These are phyloP conservation scores for Solanum verrucosum DNA, from an alignment of 257 asterid species.

Conservation along the genomic window DNA sequence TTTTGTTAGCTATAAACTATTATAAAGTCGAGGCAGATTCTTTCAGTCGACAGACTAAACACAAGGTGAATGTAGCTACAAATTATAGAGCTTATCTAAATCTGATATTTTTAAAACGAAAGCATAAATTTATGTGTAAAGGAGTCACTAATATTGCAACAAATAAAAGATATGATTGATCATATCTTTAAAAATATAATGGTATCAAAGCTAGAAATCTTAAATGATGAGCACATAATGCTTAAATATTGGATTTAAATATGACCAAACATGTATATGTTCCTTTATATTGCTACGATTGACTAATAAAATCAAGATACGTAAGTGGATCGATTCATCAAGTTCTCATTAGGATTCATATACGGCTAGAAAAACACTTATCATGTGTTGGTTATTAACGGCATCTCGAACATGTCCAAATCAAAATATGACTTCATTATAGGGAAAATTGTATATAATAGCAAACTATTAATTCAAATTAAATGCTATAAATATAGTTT, in stretches of 20 bases:
- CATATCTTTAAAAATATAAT: background rate
- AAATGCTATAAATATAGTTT: too few relatives aligned
- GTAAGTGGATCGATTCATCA: background rate
- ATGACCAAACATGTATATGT: background rate
- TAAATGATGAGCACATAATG: background rate
- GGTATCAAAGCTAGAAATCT: background rate
- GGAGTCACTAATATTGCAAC: background rate
- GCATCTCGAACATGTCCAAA: background rate
- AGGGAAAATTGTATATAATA: too few relatives aligned
- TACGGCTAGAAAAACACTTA: too few relatives aligned
- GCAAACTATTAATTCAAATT: too few relatives aligned
- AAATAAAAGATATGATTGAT: background rate
- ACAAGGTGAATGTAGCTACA: background rate
- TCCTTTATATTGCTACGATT: too few relatives aligned
- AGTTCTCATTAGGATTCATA: background rate
- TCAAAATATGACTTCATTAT: background rate
- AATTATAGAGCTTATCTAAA: rapidly evolving
- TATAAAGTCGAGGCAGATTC: rapidly evolving
- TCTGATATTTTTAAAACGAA: too few relatives aligned
- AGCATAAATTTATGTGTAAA: background rate
- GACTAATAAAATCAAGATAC: background rate
- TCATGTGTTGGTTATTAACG: too few relatives aligned
- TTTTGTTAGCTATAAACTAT: too few relatives aligned
- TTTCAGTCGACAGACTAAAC: too few relatives aligned
- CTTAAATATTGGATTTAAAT: background rate